These are phyloP conservation scores for Aegilops umbellulata DNA, from an alignment of 176 grass and related monocot genomes.

Conservation along the genomic window DNA sequence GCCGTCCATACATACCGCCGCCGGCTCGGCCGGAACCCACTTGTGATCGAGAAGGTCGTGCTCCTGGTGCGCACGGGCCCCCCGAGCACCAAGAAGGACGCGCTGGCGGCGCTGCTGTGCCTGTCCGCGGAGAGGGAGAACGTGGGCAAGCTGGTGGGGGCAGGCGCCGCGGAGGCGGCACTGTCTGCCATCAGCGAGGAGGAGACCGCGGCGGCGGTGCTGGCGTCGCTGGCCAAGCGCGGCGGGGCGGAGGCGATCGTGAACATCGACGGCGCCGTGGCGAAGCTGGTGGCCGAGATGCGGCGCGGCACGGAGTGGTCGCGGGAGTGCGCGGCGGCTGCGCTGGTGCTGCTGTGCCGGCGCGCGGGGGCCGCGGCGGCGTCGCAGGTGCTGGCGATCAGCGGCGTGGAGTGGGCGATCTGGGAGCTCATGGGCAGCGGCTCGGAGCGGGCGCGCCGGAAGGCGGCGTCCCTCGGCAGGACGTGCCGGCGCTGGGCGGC, in stretches of 20 bases:
- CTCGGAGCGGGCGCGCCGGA: conserved; percentile 65
- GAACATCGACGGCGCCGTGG: conserved; percentile 35
- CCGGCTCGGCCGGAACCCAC: conserved; percentile 61
- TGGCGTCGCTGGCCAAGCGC: conserved; percentile 63
- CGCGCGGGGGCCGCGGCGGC: conserved; percentile 38
- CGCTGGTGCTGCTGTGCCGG: conserved; percentile 81
- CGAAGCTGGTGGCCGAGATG: conserved; percentile 51
- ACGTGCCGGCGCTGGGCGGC: conserved; percentile 63
- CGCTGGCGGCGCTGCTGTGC: conserved; percentile 65
- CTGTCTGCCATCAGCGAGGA: conserved; percentile 35
- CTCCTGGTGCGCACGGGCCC: conserved; percentile 51
- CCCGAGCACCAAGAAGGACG: conserved; percentile 70
- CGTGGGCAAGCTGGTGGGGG: conserved; percentile 50
- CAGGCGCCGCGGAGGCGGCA: conserved; percentile 49
- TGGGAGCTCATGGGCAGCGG: conserved; percentile 92
- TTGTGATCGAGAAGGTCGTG: conserved; percentile 49
- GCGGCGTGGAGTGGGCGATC: conserved; percentile 85
- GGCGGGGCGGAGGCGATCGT: conserved; percentile 82
- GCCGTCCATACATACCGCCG: conserved; percentile 70
- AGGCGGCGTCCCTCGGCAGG: conserved; percentile 88
- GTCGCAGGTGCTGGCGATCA: conserved; percentile 53
- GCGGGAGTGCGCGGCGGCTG: conserved; percentile 67
- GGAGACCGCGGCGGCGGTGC: conserved; percentile 55
- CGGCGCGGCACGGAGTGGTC: conserved; percentile 74
- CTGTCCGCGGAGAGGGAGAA: conserved; percentile 83